Conservation (phyloP, 441 rosid genomes). For the Euphorbia schlechtendalii region DNA sequence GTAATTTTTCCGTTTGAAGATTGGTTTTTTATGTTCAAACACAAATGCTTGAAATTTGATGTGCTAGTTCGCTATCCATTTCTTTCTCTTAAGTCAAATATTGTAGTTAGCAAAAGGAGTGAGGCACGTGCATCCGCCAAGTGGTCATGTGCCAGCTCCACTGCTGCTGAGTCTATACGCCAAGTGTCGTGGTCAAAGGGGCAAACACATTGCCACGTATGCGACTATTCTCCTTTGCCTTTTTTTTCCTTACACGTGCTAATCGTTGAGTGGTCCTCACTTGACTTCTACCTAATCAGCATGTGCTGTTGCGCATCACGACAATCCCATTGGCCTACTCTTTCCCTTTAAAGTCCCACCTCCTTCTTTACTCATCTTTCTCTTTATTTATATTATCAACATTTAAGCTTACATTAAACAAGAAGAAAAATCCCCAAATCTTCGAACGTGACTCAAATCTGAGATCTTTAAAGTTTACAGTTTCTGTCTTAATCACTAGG, state of each 20-base stretch:
- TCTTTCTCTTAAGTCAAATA: too few relatives aligned
- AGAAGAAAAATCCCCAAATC: too few relatives aligned
- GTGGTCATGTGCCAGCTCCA: constrained; percentile 15
- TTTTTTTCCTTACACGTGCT: constrained; percentile 21
- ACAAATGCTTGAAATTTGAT: too few relatives aligned
- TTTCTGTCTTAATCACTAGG: too few relatives aligned
- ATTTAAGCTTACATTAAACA: too few relatives aligned
- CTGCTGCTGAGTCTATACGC: constrained; percentile 28
- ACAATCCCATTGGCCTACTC: constrained; percentile 22
- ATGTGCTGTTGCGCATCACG: constrained; percentile 34
- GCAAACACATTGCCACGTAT: constrained; percentile 21
- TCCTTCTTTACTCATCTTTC: too few relatives aligned
- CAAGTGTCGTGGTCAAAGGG: constrained; percentile 30
- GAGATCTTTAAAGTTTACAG: too few relatives aligned
- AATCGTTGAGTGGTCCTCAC: constrained; percentile 9
- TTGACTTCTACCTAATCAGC: constrained; percentile 31
- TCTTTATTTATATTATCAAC: too few relatives aligned
- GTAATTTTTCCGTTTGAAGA: too few relatives aligned
- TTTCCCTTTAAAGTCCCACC: constrained; percentile 1
- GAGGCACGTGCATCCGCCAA: constrained; percentile 28
- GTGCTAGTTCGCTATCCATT: too few relatives aligned
- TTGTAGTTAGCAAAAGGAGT: not conserved
- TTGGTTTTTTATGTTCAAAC: too few relatives aligned
- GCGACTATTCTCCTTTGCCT: not conserved
- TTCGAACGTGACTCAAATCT: too few relatives aligned